Evolutionary conservation across 768 basidiomycete species (phyloP).

Genomic region (Leccinellum albellum): DNA sequence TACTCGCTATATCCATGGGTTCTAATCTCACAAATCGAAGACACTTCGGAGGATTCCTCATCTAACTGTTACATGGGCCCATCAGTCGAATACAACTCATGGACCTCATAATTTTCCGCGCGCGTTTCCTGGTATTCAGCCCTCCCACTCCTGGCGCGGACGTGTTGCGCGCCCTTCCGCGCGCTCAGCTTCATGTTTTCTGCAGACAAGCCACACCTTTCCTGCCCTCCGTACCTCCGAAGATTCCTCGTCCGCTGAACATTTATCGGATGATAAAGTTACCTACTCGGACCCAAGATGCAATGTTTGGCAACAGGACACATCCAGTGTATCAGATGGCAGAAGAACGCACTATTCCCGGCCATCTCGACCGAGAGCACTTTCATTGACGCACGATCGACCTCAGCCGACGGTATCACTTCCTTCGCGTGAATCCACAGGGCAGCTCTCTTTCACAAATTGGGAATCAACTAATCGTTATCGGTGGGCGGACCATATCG

Average conservation of each 20-base stretch:
- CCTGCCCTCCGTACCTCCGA: conserved; percentile 6
- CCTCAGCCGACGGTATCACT: conserved; percentile 16
- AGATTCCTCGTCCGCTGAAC: neutral
- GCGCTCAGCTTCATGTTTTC: conserved; percentile 14
- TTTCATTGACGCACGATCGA: conserved; percentile 27
- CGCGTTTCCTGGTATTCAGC: conserved; percentile 1
- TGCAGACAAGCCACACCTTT: conserved; percentile 17
- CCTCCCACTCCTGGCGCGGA: conserved; percentile 20
- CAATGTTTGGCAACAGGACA: conserved; percentile 16
- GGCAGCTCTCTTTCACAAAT: conserved; percentile 23
- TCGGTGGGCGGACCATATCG: conserved; percentile 18
- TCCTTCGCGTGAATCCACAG: conserved; percentile 27
- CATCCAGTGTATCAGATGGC: neutral
- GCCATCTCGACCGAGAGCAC: conserved; percentile 26
- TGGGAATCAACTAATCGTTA: conserved; percentile 26
- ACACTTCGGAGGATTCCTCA: conserved; percentile 68
- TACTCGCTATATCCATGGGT: neutral
- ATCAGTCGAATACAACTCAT: conserved; percentile 42
- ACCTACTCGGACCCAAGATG: neutral
- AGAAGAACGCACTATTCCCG: conserved; percentile 7
- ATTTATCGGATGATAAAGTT: neutral
- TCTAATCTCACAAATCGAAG: conserved; percentile 35
- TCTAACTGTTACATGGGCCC: conserved; percentile 77
- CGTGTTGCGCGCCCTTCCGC: conserved; percentile 3
- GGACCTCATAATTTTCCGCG: conserved; percentile 13